Base-by-base conservation (phyloP, 2,329 filamentous ascomycete species). In the Akanthomyces dipterigenus region DNA sequence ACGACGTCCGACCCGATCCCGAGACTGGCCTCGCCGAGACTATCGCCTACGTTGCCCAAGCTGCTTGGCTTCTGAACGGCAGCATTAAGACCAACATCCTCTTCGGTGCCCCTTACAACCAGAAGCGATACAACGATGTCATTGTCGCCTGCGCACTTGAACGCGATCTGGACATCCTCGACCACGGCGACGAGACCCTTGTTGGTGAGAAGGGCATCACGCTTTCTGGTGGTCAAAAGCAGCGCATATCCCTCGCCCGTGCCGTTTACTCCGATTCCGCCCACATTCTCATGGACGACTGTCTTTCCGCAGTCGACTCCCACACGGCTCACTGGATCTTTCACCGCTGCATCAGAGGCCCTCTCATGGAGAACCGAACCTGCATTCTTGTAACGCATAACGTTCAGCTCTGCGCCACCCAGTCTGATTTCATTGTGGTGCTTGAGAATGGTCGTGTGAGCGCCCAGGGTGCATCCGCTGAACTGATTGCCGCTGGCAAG, bases 291-390 rank as follows among this genome's bases (percentile, higher is more conserved):
- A 82, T 99, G 55, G 95, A 99, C 70, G 95, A 99, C 73, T 96
- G 96, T 65, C 82, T 99, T 48, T 97, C 93, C 70, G 95, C 95
- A 31, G 95, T 99, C 38, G 95, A 99, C 73, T 96, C 95, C 3
- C 95, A 99, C 69, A 98, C 95, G 0, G 93, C 93, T 2, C 96
- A 97, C 73, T 97, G 96, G 88, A 98, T 99, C 66, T 98, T 98
- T 76, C 89, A 89, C 71, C 89, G 96, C 74, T 96, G 93, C 63
- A 88, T 99, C 65, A 88, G 88, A 67, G 95, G 95, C 2, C 90
- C 91, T 6, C 77, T 99, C 56, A 98, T 99, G 95, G 78, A 83
- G 62, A 82, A 87, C 70, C 87, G 95, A 46, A 98, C 95, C 31
- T 98, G 95, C 73, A 91, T 99, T 59, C 81, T 99, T 48, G 93